Base-by-base conservation (phyloP, 257 asterid species). In the Prunella vulgaris region DNA sequence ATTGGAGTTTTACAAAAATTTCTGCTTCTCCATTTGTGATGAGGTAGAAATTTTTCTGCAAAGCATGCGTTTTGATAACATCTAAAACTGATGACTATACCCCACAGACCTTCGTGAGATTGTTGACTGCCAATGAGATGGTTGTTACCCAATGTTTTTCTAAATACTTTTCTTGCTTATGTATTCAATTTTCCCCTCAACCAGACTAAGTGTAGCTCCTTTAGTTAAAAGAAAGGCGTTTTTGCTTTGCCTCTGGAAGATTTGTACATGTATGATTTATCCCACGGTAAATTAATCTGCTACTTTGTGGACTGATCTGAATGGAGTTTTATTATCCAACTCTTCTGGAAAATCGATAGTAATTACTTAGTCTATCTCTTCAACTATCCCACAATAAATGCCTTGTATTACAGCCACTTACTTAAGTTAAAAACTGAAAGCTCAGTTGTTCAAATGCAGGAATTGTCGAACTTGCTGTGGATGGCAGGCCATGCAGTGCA, bases 401-500 rank as follows among this genome's bases (percentile, higher is more conserved):
- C 3, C 24, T 13, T 68, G 40, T 32, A 58, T 33, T 46, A 51
- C 46, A 69, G 61, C 46, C 74, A 63, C 17, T 37, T 71, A n/a
- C 44, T 42, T 27, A 63, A 20, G 53, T 67, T 57, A 63, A 44
- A 56, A 60, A 66, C 30, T 74, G 60, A 62, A 60, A 63, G 12
- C 30, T 57, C 46, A 33, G 37, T 56, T 27, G 64, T 78, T 74
- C 71, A 70, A 66, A 52, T 78, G 82, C 81, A 93, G 99, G 82
- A 85, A 93, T 73, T 90, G 99, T 63, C 74, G 78, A 77, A 82
- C 95, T 57, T 94, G 99, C 85, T 78, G 76, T 63, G 99, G 96
- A 37, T 90, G 96, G 99, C 88, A 84, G 80, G 99, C 97, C 7
- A 81, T 94, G 83, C 96, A 89, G 70, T 94, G 97, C 72, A 89